These are phyloP conservation scores for Beauveria varroae DNA, from an alignment of 2,329 filamentous ascomycete genomes.

Conservation along the genomic window DNA sequence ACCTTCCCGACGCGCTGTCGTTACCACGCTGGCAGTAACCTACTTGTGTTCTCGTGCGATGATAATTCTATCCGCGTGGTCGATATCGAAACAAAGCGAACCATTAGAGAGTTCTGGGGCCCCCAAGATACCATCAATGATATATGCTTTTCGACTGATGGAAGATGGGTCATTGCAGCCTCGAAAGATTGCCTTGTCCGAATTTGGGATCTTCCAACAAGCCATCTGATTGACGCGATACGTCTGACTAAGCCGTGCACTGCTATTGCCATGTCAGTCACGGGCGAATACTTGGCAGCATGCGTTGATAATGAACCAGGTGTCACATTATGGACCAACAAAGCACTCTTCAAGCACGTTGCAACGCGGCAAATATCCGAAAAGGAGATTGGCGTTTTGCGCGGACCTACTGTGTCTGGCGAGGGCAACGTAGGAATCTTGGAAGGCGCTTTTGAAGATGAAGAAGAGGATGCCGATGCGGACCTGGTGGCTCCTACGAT, in stretches of 20 bases:
- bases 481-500: constrained; percentile 47
- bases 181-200: constrained; percentile 74
- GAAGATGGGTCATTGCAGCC: constrained; percentile 85
- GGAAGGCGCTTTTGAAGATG: constrained; percentile 64
- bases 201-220: constrained; percentile 93
- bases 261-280: constrained; percentile 77
- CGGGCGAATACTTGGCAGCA: constrained; percentile 91
- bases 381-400: constrained; percentile 57
- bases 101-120: constrained; percentile 89
- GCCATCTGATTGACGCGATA: constrained; percentile 90
- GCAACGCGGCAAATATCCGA: constrained; percentile 80
- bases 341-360: constrained; percentile 80
- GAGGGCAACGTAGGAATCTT: constrained; percentile 71
- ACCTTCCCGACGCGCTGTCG: constrained; percentile 67
- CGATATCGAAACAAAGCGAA: constrained; percentile 81
- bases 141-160: constrained; percentile 85
- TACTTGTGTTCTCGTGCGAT: constrained; percentile 82
- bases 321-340: constrained; percentile 95
- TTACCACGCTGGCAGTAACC: constrained; percentile 75
- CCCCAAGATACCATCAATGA: constrained; percentile 68
- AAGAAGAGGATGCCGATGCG: constrained; percentile 44
- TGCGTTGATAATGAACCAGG: constrained; percentile 75
- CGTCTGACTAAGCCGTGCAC: constrained; percentile 71
- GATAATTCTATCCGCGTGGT: constrained; percentile 83
- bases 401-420: constrained; percentile 69